These are phyloP conservation scores for Corylus avellana DNA, from an alignment of 306 rosid genomes.

Conservation along the genomic window DNA sequence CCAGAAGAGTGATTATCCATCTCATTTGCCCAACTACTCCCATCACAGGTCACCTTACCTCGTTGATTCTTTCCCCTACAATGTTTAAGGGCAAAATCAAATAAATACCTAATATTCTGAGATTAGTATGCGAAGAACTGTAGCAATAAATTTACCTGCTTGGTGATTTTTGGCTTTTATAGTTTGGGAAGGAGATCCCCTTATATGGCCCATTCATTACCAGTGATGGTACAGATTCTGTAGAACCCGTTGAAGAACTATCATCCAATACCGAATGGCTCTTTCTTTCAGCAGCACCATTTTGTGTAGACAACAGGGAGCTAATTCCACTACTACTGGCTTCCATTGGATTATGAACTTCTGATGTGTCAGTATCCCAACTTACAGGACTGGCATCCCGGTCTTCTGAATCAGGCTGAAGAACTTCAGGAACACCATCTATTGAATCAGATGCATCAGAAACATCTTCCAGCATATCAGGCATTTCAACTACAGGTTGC, in stretches of 20 bases:
- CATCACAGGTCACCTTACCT: conserved; percentile 53
- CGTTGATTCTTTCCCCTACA: conserved; percentile 69
- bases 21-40: conserved; percentile 64
- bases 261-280: conserved; percentile 70
- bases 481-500: conserved; percentile 56
- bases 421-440: conserved; percentile 66
- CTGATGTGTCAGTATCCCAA: conserved; percentile 97
- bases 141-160: conserved; percentile 53
- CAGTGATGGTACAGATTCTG: conserved; percentile 86
- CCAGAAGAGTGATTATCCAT: conserved; percentile 60
- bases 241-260: conserved; percentile 97
- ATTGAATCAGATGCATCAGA: conserved; percentile 87
- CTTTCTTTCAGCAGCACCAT: conserved; percentile 68
- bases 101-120: conserved; percentile 5
- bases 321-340: conserved; percentile 59
- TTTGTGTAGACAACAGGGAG: conserved; percentile 58
- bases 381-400: conserved; percentile 80
- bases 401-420: conserved; percentile 87
- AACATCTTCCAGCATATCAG: conserved; percentile 63
- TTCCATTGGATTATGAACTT: conserved; percentile 72
- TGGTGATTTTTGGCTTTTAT: conserved; percentile 65
- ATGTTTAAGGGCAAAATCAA: conserved; percentile 29
- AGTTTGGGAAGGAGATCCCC: conserved; percentile 49
- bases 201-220: conserved; percentile 60
- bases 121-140: conserved; percentile 17